A percentile compares a stretch with the other conserved stretches of the same genome.
Conservation (phyloP, 306 rosid species). For the Cicer arietinum region DNA sequence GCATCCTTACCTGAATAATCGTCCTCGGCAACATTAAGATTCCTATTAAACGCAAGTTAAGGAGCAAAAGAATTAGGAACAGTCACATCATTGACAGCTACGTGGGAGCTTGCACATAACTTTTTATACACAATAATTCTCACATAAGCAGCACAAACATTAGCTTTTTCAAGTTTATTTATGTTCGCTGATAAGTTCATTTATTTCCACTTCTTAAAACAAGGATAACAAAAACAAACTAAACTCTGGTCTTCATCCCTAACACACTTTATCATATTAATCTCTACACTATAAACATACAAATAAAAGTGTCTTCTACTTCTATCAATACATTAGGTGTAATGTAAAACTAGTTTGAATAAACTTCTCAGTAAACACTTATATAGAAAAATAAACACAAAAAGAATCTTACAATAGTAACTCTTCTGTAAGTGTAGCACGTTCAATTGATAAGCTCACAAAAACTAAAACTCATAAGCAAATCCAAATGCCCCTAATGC, state of each 20-base stretch:
- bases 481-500: background rate
- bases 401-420: background rate
- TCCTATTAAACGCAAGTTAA: conserved; percentile 60
- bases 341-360: background rate
- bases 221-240: background rate
- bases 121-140: conserved; percentile 8
- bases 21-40: conserved; percentile 89
- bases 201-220: background rate
- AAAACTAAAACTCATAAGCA: background rate
- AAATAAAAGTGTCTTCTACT: background rate
- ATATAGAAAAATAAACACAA: background rate
- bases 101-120: background rate
- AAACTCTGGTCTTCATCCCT: background rate
- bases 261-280: background rate
- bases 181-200: background rate
- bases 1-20: conserved; percentile 71
- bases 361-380: background rate
- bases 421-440: background rate
- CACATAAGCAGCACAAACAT: conserved; percentile 22
- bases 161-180: background rate
- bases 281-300: background rate
- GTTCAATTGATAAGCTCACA: background rate
- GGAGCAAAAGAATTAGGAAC: conserved; percentile 35
- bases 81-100: conserved; percentile 30
- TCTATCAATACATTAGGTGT: background rate